Evolutionary conservation across 75 land plant species (phyloP).

Genomic region (Cryptomeria japonica): DNA sequence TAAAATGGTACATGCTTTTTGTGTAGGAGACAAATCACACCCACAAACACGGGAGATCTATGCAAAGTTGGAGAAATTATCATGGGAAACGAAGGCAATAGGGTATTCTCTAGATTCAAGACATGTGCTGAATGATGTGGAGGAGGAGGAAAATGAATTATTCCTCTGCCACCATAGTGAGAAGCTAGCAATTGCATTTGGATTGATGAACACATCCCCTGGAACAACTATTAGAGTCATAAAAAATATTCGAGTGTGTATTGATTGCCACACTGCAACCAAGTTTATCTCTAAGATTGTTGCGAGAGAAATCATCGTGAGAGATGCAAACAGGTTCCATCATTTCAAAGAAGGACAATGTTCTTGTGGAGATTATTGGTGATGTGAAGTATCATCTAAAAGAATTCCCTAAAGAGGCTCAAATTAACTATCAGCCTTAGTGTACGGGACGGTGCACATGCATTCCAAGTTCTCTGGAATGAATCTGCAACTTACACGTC

Average conservation of each 20-base stretch:
- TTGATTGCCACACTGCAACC: background rate
- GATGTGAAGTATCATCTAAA: background rate
- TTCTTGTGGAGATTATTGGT: constrained; percentile 4
- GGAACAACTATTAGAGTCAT: background rate
- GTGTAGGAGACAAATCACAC: constrained; percentile 22
- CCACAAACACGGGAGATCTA: constrained; percentile 21
- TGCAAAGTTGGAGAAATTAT: constrained; percentile 5
- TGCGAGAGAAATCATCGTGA: background rate
- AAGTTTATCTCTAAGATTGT: constrained; percentile 11
- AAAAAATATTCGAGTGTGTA: background rate
- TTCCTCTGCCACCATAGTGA: constrained; percentile 23
- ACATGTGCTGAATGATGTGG: constrained; percentile 19
- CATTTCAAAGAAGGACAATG: background rate
- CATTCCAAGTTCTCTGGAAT: too few relatives aligned
- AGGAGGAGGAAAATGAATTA: constrained; percentile 26
- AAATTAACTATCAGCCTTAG: too few relatives aligned
- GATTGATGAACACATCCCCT: background rate
- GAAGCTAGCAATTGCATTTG: constrained; percentile 10
- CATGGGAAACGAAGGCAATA: constrained; percentile 2
- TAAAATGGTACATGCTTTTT: constrained; percentile 26
- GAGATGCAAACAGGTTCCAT: background rate
- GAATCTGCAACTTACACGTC: too few relatives aligned
- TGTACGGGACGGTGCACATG: too few relatives aligned
- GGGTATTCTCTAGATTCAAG: constrained; percentile 21
- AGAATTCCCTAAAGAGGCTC: background rate